Evolutionary conservation across 2,329 filamentous ascomycete genomes (phyloP).

Genomic region (Rhynchosporium agropyri): DNA sequence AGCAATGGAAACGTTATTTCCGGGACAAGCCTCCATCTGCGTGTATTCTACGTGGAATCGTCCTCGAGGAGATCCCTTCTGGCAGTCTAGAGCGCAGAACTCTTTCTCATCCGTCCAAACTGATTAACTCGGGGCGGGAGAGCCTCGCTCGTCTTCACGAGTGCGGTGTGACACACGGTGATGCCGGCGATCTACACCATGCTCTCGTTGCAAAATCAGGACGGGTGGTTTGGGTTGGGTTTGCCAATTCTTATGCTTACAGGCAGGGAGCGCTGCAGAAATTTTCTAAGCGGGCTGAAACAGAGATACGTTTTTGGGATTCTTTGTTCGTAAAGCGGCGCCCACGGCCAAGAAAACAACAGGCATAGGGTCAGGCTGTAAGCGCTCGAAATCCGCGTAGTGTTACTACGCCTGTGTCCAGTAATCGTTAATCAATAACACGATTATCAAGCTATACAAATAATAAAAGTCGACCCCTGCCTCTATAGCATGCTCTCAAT

Average conservation of each 20-base stretch:
- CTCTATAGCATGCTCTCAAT: no score
- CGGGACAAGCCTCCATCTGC: slow-evolving; percentile 1
- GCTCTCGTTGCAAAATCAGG: neutral
- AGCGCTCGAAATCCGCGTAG: no score
- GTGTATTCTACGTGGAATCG: neutral
- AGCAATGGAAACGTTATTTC: neutral
- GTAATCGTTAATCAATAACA: no score
- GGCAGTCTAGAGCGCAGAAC: neutral
- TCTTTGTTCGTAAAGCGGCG: no score
- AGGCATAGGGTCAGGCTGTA: no score
- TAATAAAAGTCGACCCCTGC: no score
- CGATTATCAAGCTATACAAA: no score
- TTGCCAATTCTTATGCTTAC: neutral
- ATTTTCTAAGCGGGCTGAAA: no score
- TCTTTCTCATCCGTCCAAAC: neutral
- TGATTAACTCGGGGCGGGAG: neutral
- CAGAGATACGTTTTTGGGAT: no score
- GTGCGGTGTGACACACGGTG: neutral
- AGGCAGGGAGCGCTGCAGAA: no score
- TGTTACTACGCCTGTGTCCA: no score
- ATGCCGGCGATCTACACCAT: neutral
- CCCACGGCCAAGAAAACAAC: no score
- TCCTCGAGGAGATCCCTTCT: neutral
- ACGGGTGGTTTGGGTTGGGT: neutral
- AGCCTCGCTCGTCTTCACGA: neutral